phyloP scores from a whole-genome alignment of 2,329 filamentous ascomycete genomes.

The Botrytis deweyae region DNA sequence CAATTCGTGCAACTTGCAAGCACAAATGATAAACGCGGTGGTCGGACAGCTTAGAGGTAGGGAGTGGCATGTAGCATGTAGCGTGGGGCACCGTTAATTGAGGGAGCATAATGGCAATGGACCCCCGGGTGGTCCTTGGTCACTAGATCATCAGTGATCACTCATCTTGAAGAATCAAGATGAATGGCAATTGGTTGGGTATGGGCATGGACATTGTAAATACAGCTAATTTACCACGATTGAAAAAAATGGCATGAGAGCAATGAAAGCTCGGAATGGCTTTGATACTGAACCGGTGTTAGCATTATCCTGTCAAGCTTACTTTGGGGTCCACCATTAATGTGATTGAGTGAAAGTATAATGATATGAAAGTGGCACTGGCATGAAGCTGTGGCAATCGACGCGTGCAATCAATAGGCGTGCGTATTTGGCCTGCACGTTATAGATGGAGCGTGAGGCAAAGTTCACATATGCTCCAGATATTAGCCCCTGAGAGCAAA shows the following conservation, averaged over 20 bases:
- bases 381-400: slow-evolving; percentile 7
- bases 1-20: slow-evolving; percentile 10
- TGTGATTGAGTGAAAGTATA: slow-evolving; percentile 1
- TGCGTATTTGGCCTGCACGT: background rate
- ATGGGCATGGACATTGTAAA: slow-evolving; percentile 12
- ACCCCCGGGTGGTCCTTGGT: slow-evolving; percentile 12
- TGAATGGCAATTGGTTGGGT: slow-evolving; percentile 12
- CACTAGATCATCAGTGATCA: background rate
- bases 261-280: slow-evolving; percentile 1
- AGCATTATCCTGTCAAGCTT: slow-evolving; percentile 12
- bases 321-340: background rate
- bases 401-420: background rate
- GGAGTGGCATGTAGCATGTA: slow-evolving; percentile 7
- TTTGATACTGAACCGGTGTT: slow-evolving; percentile 1
- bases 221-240: slow-evolving; percentile 17
- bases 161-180: background rate
- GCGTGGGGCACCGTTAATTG: slow-evolving; percentile 17
- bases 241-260: slow-evolving; percentile 5
- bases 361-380: slow-evolving; percentile 7
- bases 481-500: background rate
- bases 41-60: background rate
- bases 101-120: slow-evolving; percentile 14
- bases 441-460: background rate
- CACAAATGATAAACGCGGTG: slow-evolving; percentile 14
- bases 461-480: background rate